Evolutionary conservation across 345 rosid species (phyloP).

Genomic region (Sisymbrium irio): DNA sequence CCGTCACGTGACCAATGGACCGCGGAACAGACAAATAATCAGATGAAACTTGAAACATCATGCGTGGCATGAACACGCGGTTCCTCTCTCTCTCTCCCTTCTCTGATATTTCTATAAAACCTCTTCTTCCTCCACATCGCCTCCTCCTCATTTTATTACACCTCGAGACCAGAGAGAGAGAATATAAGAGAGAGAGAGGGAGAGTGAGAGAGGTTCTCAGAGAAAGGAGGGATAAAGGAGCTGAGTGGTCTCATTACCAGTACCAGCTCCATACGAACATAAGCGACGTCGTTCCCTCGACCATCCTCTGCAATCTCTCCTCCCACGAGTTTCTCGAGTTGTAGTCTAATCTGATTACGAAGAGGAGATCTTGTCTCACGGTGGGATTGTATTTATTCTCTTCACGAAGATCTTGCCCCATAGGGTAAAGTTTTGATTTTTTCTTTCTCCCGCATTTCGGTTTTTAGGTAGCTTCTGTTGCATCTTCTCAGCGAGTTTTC

Average conservation of each 20-base stretch:
- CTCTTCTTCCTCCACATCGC: constrained; percentile 9
- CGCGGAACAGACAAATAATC: constrained; percentile 14
- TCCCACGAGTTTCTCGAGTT: constrained; percentile 15
- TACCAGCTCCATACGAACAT: constrained; percentile 12
- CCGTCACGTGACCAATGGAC: constrained; percentile 36
- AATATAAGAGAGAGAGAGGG: not conserved
- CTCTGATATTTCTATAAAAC: constrained; percentile 24
- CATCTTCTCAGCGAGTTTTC: not conserved
- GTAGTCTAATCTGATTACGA: not conserved
- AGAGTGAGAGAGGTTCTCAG: constrained; percentile 17
- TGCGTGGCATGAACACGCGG: constrained; percentile 37
- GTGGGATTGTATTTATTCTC: constrained; percentile 2
- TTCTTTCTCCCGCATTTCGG: constrained; percentile 7
- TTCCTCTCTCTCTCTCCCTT: not conserved
- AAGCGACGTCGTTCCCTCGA: constrained; percentile 24
- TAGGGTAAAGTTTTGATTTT: constrained; percentile 28
- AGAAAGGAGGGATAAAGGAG: constrained; percentile 22
- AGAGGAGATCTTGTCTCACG: constrained; percentile 25
- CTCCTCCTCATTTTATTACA: constrained; percentile 9
- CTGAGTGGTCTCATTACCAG: constrained; percentile 26
- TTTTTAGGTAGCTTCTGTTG: constrained; percentile 6
- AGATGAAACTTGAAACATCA: constrained; percentile 11
- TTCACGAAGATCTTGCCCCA: not conserved
- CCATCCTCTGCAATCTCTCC: constrained; percentile 28
- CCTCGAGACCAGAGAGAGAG: not conserved